Evolutionary conservation across 495 filamentous ascomycete genomes (phyloP).

Genomic region (Penicillium steckii): DNA sequence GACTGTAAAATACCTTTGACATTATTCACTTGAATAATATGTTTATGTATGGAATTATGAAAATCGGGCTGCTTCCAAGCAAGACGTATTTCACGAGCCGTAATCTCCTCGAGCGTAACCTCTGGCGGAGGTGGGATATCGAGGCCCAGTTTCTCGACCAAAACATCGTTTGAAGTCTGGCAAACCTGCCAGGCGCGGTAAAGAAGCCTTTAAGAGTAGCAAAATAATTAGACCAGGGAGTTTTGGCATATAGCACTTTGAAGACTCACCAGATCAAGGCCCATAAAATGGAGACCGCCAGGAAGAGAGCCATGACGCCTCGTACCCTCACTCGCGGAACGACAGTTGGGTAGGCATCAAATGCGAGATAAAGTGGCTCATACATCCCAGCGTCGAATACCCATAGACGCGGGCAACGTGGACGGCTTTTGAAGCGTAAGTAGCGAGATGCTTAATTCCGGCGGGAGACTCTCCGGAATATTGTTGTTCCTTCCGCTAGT

Average conservation of each 20-base stretch:
- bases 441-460: background rate
- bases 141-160: slow-evolving; percentile 86
- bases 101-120: slow-evolving; percentile 88
- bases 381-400: slow-evolving; percentile 46
- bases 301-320: slow-evolving; percentile 52
- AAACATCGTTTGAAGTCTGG: slow-evolving; percentile 82
- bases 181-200: slow-evolving; percentile 82
- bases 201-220: slow-evolving; percentile 59
- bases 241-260: background rate
- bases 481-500: background rate
- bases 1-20: slow-evolving; percentile 62
- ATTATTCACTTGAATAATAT: slow-evolving; percentile 90
- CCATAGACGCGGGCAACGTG: slow-evolving; percentile 37
- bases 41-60: slow-evolving; percentile 76
- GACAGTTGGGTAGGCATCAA: slow-evolving; percentile 49
- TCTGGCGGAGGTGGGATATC: slow-evolving; percentile 89
- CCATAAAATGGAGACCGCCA: slow-evolving; percentile 49
- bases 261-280: slow-evolving; percentile 50
- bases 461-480: background rate
- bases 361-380: slow-evolving; percentile 47
- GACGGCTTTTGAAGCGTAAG: slow-evolving; percentile 9
- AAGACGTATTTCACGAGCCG: slow-evolving; percentile 80
- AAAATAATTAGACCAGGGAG: background rate
- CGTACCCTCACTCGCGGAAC: slow-evolving; percentile 49
- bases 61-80: slow-evolving; percentile 84